Evolutionary conservation across 2,329 filamentous ascomycete species (phyloP).

Genomic region (Sphaceloma murrayae): DNA sequence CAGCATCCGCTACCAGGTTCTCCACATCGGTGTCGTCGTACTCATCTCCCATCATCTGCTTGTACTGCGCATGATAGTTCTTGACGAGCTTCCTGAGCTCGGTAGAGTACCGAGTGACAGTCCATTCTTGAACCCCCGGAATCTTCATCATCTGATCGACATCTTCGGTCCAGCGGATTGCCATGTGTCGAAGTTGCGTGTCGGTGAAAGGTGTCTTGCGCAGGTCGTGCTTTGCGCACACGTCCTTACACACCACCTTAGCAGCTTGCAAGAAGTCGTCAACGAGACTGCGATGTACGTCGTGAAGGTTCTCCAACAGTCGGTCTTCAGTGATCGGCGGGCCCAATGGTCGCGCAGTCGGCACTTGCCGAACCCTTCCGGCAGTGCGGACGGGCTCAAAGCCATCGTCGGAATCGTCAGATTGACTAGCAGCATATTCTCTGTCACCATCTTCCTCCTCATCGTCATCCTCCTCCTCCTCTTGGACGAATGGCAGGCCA

Average conservation of each 20-base stretch:
- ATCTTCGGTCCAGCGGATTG: slow-evolving; percentile 55
- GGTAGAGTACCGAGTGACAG: slow-evolving; percentile 52
- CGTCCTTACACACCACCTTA: slow-evolving; percentile 48
- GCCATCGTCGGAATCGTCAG: slow-evolving; percentile 36
- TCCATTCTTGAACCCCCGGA: slow-evolving; percentile 51
- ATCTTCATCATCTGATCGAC: slow-evolving; percentile 55
- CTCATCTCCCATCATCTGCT: slow-evolving; percentile 33
- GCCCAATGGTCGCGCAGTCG: slow-evolving; percentile 30
- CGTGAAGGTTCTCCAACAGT: slow-evolving; percentile 45
- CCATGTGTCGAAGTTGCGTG: slow-evolving; percentile 62
- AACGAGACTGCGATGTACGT: slow-evolving; percentile 55
- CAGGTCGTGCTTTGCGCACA: slow-evolving; percentile 51
- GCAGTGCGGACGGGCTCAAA: slow-evolving; percentile 37
- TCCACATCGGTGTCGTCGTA: slow-evolving; percentile 32
- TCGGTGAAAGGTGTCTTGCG: slow-evolving; percentile 57
- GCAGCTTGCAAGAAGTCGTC: slow-evolving; percentile 56
- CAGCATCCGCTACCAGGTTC: slow-evolving; percentile 33
- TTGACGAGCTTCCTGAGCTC: slow-evolving; percentile 52
- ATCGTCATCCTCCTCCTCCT: slow-evolving; percentile 36
- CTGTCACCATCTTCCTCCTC: slow-evolving; percentile 28
- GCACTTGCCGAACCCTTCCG: too few relatives aligned
- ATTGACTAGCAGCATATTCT: too few relatives aligned
- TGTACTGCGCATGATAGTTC: slow-evolving; percentile 27
- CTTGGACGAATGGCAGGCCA: slow-evolving; percentile 27
- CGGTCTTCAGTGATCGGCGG: slow-evolving; percentile 51